phyloP scores from a whole-genome alignment of 805 yeast genomes.

The Candida stauntonica region DNA sequence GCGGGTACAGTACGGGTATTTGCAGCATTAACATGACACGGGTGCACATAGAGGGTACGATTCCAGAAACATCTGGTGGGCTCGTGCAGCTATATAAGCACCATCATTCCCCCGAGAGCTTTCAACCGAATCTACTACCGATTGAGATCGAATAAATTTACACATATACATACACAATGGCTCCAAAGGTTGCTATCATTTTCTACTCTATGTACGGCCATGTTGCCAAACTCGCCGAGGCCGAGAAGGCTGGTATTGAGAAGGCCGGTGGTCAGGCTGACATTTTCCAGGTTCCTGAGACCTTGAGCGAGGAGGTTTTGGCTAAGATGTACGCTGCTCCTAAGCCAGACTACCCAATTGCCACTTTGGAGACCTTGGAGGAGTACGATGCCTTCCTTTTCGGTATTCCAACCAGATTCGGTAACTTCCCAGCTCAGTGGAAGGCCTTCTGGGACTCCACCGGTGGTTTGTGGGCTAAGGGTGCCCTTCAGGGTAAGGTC shows the following conservation, averaged over 20 bases:
- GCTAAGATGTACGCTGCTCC: conserved; percentile 57
- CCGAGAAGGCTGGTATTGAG: conserved; percentile 62
- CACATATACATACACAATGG: conserved; percentile 24
- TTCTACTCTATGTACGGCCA: conserved; percentile 81
- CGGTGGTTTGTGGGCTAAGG: conserved; percentile 71
- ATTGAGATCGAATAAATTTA: too few relatives aligned
- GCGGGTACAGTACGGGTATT: too few relatives aligned
- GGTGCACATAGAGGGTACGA: too few relatives aligned
- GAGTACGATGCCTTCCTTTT: conserved; percentile 77
- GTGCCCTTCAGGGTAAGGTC: conserved; percentile 66
- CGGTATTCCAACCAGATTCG: conserved; percentile 86
- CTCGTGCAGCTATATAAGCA: too few relatives aligned
- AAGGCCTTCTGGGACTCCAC: conserved; percentile 72
- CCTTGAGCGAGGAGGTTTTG: conserved; percentile 58
- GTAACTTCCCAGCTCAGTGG: conserved; percentile 75
- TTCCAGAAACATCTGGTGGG: too few relatives aligned
- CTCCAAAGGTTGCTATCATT: conserved; percentile 39
- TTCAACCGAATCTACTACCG: too few relatives aligned
- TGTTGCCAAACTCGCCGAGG: conserved; percentile 60
- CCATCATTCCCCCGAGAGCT: too few relatives aligned
- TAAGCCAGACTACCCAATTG: conserved; percentile 60
- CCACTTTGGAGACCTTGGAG: conserved; percentile 53
- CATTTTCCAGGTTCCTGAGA: conserved; percentile 73
- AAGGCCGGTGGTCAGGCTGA: conserved; percentile 66
- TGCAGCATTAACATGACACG: too few relatives aligned